These are phyloP conservation scores for Thalassiosira mediterranea DNA, from an alignment of 352 stramenopile genomes.

Conservation along the genomic window DNA sequence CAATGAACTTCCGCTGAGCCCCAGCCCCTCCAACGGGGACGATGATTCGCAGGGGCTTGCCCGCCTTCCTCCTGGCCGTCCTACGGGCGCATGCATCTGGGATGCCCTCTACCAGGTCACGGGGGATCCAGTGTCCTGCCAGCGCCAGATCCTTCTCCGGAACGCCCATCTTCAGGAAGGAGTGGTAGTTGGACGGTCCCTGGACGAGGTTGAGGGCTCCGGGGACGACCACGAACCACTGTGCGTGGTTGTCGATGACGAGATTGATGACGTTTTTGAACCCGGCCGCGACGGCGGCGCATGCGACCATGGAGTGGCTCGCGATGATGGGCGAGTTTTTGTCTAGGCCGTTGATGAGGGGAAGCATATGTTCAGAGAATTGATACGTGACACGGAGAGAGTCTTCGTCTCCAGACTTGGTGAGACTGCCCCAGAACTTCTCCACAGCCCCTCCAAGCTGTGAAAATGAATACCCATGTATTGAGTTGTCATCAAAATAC, in stretches of 20 bases:
- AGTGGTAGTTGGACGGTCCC: conserved; percentile 84
- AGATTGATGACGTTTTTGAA: conserved; percentile 87
- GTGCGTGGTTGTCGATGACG: conserved; percentile 86
- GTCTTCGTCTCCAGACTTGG: conserved; percentile 79
- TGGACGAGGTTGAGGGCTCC: conserved; percentile 83
- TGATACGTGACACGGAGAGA: conserved; percentile 80
- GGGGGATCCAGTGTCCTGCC: conserved; percentile 85
- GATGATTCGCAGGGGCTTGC: conserved; percentile 71
- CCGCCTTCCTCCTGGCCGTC: conserved; percentile 51
- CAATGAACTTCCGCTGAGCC: conserved; percentile 85
- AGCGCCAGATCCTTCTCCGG: conserved; percentile 63
- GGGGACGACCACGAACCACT: conserved; percentile 86
- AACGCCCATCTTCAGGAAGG: conserved; percentile 81
- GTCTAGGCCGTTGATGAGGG: conserved; percentile 75
- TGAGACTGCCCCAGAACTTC: conserved; percentile 78
- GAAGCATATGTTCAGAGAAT: conserved; percentile 78
- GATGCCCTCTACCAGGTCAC: conserved; percentile 83
- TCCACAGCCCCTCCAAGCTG: conserved; percentile 76
- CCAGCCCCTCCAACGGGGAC: conserved; percentile 85
- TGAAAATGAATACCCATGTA: conserved; percentile 3
- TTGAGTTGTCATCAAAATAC: neutral
- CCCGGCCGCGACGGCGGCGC: conserved; percentile 76
- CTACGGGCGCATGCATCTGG: conserved; percentile 70
- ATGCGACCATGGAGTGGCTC: conserved; percentile 82
- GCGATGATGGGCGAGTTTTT: conserved; percentile 84